These are phyloP conservation scores for Lentinula lateritia DNA, from an alignment of 768 basidiomycete genomes.

Conservation along the genomic window DNA sequence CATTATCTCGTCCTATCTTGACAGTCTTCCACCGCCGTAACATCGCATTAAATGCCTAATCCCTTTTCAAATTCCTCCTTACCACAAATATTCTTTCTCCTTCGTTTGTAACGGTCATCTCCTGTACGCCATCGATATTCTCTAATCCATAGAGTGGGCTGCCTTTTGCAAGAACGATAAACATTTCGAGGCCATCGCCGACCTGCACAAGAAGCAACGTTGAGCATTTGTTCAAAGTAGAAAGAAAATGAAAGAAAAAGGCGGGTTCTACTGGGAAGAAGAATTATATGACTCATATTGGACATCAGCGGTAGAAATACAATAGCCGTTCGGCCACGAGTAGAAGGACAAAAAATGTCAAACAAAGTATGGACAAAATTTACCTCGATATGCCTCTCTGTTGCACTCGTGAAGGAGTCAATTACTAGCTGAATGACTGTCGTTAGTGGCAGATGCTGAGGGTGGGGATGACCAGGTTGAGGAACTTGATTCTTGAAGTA, in stretches of 20 bases:
- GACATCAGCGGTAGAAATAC: no score
- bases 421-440: conserved; percentile 84
- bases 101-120: conserved; percentile 54
- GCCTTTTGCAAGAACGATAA: conserved; percentile 72
- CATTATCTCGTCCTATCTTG: neutral
- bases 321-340: no score
- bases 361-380: conserved; percentile 12
- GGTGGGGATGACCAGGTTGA: conserved; percentile 66
- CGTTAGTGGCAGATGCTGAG: conserved; percentile 73
- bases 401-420: conserved; percentile 95
- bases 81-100: conserved; percentile 76
- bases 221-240: neutral
- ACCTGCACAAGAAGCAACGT: conserved; percentile 43
- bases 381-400: conserved; percentile 97
- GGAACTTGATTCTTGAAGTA: conserved; percentile 95
- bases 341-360: no score
- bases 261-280: conserved; percentile 7
- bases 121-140: conserved; percentile 50
- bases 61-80: conserved; percentile 78
- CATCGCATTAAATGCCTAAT: conserved; percentile 29
- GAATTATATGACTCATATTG: no score
- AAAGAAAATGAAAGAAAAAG: conserved; percentile 9
- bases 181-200: conserved; percentile 93
- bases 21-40: neutral
- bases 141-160: conserved; percentile 56